Conservation (phyloP, 1,284 basidiomycete genomes). For the Boletellus deceptivus region DNA sequence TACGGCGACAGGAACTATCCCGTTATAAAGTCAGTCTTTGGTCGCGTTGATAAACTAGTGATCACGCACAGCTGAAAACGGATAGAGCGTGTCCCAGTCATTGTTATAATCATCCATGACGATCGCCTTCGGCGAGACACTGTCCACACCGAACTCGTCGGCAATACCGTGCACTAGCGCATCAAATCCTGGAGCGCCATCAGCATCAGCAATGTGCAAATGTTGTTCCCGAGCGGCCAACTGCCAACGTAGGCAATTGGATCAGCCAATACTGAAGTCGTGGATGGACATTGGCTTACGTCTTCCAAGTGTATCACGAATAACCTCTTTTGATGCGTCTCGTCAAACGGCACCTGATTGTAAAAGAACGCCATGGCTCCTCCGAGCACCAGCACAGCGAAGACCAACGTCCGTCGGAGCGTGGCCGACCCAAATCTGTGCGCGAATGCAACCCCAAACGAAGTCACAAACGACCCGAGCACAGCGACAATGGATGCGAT, state of each 20-base stretch:
- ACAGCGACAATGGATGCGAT: constrained; percentile 75
- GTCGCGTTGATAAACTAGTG: not conserved
- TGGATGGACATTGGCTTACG: constrained; percentile 44
- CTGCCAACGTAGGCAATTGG: constrained; percentile 37
- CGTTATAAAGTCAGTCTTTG: not conserved
- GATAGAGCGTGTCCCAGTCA: constrained; percentile 89
- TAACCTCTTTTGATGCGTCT: constrained; percentile 84
- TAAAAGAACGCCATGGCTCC: constrained; percentile 63
- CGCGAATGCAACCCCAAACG: constrained; percentile 71
- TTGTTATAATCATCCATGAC: constrained; percentile 66
- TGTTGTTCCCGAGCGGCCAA: constrained; percentile 71
- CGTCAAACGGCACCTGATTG: constrained; percentile 70
- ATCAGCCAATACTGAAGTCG: no score
- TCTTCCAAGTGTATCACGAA: constrained; percentile 89
- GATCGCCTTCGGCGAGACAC: constrained; percentile 43
- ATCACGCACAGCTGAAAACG: constrained; percentile 68
- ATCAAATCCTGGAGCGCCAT: constrained; percentile 77
- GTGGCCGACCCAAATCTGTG: constrained; percentile 64
- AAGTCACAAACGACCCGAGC: constrained; percentile 59
- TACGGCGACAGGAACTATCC: constrained; percentile 74
- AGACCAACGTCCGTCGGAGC: constrained; percentile 48
- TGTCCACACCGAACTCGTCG: constrained; percentile 51
- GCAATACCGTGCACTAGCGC: constrained; percentile 63
- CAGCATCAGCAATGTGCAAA: constrained; percentile 82
- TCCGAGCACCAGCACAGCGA: constrained; percentile 47